Evolutionary conservation across 495 filamentous ascomycete species (phyloP).

Genomic region (Glonium stellatum): DNA sequence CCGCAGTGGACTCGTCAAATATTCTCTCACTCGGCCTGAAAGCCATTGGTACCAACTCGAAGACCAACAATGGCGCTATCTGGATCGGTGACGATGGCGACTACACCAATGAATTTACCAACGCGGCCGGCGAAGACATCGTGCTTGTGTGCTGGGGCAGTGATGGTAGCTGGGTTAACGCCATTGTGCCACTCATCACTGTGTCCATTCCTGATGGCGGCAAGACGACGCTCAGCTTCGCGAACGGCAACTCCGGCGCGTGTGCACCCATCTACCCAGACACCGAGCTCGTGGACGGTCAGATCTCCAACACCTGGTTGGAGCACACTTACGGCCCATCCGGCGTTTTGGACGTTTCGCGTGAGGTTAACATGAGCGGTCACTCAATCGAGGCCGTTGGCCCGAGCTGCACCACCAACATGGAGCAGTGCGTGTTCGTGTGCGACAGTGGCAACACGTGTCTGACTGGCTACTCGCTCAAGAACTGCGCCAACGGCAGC

Average conservation of each 20-base stretch:
- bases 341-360: conserved; percentile 36
- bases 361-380: conserved; percentile 39
- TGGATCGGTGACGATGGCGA: conserved; percentile 18
- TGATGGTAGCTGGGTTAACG: conserved; percentile 12
- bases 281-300: conserved; percentile 31
- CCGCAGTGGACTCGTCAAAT: background rate
- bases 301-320: conserved; percentile 37
- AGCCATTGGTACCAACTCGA: background rate
- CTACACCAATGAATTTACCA: conserved; percentile 18
- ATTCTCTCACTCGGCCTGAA: background rate
- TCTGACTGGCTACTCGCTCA: conserved; percentile 11
- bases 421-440: conserved; percentile 24
- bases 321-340: conserved; percentile 33
- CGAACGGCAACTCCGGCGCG: conserved; percentile 24
- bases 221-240: conserved; percentile 9
- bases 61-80: conserved; percentile 10
- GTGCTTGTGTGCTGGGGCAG: conserved; percentile 20
- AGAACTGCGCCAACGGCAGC: conserved; percentile 12
- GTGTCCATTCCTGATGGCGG: conserved; percentile 4
- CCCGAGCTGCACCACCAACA: conserved; percentile 18
- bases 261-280: conserved; percentile 33
- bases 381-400: conserved; percentile 31
- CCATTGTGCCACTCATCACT: conserved; percentile 6
- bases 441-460: conserved; percentile 14
- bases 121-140: conserved; percentile 8